Evolutionary conservation across 345 rosid species (phyloP), one percentile per base, ranked within the genome.

Genomic region (Brassica incana): DNA sequence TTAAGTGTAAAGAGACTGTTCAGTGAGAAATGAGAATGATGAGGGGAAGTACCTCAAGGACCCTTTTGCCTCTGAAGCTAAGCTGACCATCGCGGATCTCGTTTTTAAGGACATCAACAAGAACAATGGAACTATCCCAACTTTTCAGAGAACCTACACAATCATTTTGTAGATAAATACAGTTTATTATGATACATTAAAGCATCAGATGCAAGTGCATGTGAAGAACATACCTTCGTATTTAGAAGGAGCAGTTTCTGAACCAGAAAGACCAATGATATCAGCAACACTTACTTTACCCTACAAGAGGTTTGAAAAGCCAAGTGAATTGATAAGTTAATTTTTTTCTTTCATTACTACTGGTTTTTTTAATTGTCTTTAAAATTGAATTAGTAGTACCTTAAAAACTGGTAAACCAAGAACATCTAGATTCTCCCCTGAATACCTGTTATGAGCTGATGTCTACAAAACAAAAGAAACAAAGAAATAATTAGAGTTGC

Each of bases 81-180:
- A 95, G 85, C 72, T 95, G 97, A 74, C 99, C 99, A 84, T 95
- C 98, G 25, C 99, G 93, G 78, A 89, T 95, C 74, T 95, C 99
- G 74, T 91, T 92, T 86, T 88, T 95, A 74, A 95, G 96, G 74
- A 93, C 87, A 73, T 86, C 87, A 74, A 95, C 94, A 32, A 95
- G 99, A 78, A 91, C 96, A 71, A 89, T 75, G 35, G 97, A 87
- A 73, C 89, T 88, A 78, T 91, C 96, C 94, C 96, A 93, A 62
- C 89, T 89, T 85, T 89, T 95, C 81, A 90, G 66, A 80, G 88
- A 89, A 76, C 96, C 98, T 93, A 86, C 76, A 84, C 10, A 67
- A 40, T 12, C 10, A 8, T 6, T 4, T 16, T 15, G 30, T 27
- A 27, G 30, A 0, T 23, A 6, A 12, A 8, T 40, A 9, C 48